Evolutionary conservation across 2,329 filamentous ascomycete species (phyloP), one percentile per base, ranked within the genome.

Genomic region (Penicillium sp.): DNA sequence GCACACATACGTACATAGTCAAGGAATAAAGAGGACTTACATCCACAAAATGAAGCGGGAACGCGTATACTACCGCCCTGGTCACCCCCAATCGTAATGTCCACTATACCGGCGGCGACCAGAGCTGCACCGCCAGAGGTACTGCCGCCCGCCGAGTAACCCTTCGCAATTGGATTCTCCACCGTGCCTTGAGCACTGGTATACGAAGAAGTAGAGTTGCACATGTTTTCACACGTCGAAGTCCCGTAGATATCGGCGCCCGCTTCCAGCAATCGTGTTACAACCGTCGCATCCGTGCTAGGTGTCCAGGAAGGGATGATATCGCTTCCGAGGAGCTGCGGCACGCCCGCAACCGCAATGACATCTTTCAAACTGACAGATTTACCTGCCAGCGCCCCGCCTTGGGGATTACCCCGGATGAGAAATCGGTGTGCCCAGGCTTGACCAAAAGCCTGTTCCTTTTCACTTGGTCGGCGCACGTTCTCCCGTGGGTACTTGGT

Each of bases 311-410:
- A 68, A 1, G 60, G 69, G 51, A 72, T 75, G 13, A 72, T 72
- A 53, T 78, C 73, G 37, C 72, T 79, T 0, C 78, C 76, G 37
- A 74, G 72, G 47, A 79, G 70, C 45, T 78, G 75, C 0, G 77
- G 77, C 1, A 81, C 74, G 0, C 72, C 74, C 2, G 76, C 76
- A 1, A 80, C 76, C 3, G 75, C 72, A 33, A 80, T 74, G 28
- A 76, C 77, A 54, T 81, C 78, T 57, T 80, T 80, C 13, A 80
- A 53, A 50, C 74, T 76, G 3, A 79, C 57, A 0, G 69, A 73
- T 43, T 75, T 79, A 0, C 71, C 74, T 45, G 54, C 64, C n/a
- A 76, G 49, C 4, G 45, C 29, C 3, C 58, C 60, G 13, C 53
- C 61, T 26, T 54, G 38, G 2, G 56, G 33, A 22, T 61, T 64